These are phyloP conservation scores for Paxillus involutus DNA, from an alignment of 768 basidiomycete species.

Conservation along the genomic window DNA sequence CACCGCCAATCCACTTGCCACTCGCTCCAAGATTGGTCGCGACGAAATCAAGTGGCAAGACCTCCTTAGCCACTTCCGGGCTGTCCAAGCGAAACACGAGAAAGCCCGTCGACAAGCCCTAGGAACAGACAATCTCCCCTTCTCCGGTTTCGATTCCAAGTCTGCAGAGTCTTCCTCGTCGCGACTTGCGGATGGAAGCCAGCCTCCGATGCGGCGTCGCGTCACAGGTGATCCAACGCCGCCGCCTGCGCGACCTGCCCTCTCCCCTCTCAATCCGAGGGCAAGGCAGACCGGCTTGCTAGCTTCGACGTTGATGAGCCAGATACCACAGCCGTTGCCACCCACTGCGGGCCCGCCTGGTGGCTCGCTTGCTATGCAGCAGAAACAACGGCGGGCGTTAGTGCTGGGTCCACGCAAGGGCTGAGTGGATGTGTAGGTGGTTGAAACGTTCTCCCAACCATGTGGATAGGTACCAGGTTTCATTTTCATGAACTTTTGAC, in stretches of 20 bases:
- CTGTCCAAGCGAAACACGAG: constrained; percentile 88
- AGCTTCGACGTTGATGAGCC: constrained; percentile 36
- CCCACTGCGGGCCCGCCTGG: constrained; percentile 10
- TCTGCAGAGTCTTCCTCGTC: constrained; percentile 18
- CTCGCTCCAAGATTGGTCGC: constrained; percentile 74
- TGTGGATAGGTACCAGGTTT: neutral
- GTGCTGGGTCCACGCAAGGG: constrained; percentile 37
- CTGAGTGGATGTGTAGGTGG: neutral
- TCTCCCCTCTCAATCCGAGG: constrained; percentile 77
- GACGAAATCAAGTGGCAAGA: constrained; percentile 99
- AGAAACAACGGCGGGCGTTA: constrained; percentile 42
- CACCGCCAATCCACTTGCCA: constrained; percentile 37
- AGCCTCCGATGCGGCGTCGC: constrained; percentile 58
- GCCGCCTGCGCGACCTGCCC: constrained; percentile 39
- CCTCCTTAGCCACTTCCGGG: constrained; percentile 86
- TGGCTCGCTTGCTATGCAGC: constrained; percentile 28
- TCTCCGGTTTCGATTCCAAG: constrained; percentile 42
- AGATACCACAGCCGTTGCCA: constrained; percentile 33
- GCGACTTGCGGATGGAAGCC: constrained; percentile 18
- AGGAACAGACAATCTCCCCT: constrained; percentile 59
- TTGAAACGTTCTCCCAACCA: neutral
- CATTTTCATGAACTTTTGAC: neutral
- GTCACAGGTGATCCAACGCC: constrained; percentile 49
- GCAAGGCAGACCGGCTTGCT: constrained; percentile 50
- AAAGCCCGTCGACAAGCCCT: constrained; percentile 80